Evolutionary conservation across 257 asterid species (phyloP).

Genomic region (Gynochthodes officinalis): DNA sequence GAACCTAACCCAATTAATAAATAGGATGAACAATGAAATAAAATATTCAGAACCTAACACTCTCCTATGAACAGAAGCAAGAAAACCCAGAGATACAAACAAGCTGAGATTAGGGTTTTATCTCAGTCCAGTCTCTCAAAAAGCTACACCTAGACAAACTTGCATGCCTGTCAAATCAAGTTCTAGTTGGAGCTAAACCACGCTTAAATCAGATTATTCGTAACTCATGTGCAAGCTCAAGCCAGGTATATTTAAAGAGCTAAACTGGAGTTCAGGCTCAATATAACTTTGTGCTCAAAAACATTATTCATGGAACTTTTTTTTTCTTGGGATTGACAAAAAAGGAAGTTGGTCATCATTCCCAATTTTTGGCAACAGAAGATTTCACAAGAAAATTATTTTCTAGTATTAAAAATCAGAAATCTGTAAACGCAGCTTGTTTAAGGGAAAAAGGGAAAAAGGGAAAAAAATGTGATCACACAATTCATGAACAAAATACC

Average conservation of each 20-base stretch:
- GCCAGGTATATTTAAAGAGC: not conserved
- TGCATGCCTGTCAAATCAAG: not conserved
- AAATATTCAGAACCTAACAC: not conserved
- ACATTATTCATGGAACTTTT: not conserved
- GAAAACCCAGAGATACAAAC: not conserved
- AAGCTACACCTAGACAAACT: not conserved
- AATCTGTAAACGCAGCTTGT: no score
- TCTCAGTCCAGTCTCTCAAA: not conserved
- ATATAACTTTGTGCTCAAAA: not conserved
- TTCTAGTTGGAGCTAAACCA: not conserved
- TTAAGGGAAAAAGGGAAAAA: no score
- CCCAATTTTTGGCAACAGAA: not conserved
- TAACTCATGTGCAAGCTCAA: not conserved
- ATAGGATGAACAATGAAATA: not conserved
- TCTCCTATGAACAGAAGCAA: not conserved
- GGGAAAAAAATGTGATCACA: no score
- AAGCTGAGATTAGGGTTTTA: not conserved
- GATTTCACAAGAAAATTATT: not conserved
- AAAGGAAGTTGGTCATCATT: not conserved
- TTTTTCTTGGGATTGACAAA: not conserved
- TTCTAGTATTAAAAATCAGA: no score
- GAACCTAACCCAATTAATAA: constrained; percentile 12
- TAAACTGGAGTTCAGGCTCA: not conserved
- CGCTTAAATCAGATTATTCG: not conserved
- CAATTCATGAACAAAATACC: no score